Base-by-base conservation (phyloP, 768 basidiomycete species). In the Chalciporus chontae region DNA sequence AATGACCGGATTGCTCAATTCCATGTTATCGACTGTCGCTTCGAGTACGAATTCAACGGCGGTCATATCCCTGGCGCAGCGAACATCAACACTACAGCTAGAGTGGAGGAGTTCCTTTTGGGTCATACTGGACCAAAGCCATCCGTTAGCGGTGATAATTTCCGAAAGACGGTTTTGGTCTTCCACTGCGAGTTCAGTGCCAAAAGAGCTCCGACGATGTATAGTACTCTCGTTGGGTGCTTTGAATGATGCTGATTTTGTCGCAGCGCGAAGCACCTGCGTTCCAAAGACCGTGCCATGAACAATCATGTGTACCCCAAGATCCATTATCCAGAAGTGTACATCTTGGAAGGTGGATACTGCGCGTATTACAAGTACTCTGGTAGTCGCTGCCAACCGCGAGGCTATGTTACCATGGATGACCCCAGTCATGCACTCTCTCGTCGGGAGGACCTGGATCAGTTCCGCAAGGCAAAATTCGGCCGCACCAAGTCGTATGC, bases 111-210 rank as follows among this genome's bases (percentile, higher is more conserved):
- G 45, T 77, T 90, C 43, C 71, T 98, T 34, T 81, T 98, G 37
- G 77, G 84, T 4, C 61, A 69, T 19, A 73, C 68, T 52, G 84
- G 77, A 66, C 87, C 88, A 9, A 73, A 68, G 49, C 80, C 87
- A 5, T 85, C 84, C 29, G 74, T 80, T 36, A 94, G 91, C 66
- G 88, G 90, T 18, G 87, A 94, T 57, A 48, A 67, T 0, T 71
- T 73, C 13, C 79, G 77, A 68, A 94, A 94, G 72, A 93, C 87
- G 1, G 73, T 98, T 27, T 71, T 98, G 37, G 78, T 99, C 40
- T 98, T 99, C 77, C 96, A 99, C 64, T 99, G 96, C 73, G 96
- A 99, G 70, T 97, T 97, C 64, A 94, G 90, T 56, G 86, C 81
- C 15, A 96, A 96, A 71, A 78, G 96, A 38, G 96, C 94, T 1